Conservation (phyloP, 345 rosid species). For the Fremontodendron californicum region DNA sequence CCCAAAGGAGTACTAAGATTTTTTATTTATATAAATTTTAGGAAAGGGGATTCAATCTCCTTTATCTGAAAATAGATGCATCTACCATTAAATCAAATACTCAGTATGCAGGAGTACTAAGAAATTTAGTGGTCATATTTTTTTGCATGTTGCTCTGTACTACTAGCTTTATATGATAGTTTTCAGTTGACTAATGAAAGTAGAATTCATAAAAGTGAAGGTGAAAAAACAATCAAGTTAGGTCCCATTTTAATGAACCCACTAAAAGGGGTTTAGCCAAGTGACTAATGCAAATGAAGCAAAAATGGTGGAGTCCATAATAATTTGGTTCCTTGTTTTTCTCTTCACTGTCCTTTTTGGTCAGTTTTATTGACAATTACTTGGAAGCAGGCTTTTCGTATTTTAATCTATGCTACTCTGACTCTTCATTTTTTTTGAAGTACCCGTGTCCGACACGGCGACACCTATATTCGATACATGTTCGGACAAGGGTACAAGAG, state of each 20-base stretch:
- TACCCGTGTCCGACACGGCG: no score
- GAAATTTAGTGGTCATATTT: not conserved
- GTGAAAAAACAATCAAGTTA: not conserved
- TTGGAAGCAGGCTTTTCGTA: not conserved
- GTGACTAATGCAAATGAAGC: not conserved
- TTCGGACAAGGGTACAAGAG: no score
- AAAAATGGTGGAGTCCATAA: not conserved
- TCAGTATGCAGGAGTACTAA: not conserved
- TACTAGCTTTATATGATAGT: not conserved
- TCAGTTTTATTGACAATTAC: not conserved
- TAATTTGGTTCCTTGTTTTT: not conserved
- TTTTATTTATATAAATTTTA: no score
- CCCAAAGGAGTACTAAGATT: no score
- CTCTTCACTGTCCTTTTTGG: not conserved
- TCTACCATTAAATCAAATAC: not conserved
- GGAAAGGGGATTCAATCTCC: no score
- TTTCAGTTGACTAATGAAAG: not conserved
- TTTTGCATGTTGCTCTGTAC: not conserved
- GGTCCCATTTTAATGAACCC: slow-evolving; percentile 4
- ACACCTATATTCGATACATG: no score
- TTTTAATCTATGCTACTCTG: not conserved
- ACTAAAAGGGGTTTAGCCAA: not conserved
- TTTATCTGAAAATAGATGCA: not conserved
- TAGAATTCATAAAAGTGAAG: not conserved
- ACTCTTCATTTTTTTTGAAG: no score